A percentile compares a stretch with the other conserved stretches of the same genome.
phyloP scores from a whole-genome alignment of 352 stramenopile genomes.

The Pythium rhizo-oryzae region DNA sequence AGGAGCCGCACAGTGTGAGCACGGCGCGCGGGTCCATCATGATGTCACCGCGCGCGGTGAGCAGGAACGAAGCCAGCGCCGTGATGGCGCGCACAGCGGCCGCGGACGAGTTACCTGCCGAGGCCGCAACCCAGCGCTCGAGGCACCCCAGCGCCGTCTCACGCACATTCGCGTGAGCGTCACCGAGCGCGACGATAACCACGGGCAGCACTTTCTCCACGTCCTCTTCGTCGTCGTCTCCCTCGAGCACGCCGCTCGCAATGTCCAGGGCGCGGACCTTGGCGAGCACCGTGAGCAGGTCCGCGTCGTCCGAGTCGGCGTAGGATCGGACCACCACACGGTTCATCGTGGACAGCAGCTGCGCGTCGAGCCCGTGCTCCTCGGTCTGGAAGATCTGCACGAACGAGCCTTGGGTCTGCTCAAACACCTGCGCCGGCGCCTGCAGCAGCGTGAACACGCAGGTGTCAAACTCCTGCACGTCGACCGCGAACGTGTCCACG shows the following conservation, averaged over 20 bases:
- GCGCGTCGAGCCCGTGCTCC: conserved; percentile 35
- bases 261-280: conserved; percentile 75
- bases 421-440: conserved; percentile 63
- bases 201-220: conserved; percentile 59
- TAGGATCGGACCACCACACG: conserved; percentile 42
- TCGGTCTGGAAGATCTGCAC: conserved; percentile 54
- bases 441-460: conserved; percentile 68
- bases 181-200: conserved; percentile 66
- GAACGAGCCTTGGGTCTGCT: conserved; percentile 57
- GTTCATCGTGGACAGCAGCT: conserved; percentile 69
- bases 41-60: conserved; percentile 75
- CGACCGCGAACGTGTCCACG: conserved; percentile 37
- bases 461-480: conserved; percentile 62
- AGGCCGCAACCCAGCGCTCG: conserved; percentile 46
- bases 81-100: conserved; percentile 38
- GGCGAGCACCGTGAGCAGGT: conserved; percentile 45
- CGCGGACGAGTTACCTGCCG: conserved; percentile 20
- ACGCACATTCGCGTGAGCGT: conserved; percentile 51
- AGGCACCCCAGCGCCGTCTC: conserved; percentile 61
- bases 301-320: conserved; percentile 30
- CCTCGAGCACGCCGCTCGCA: conserved; percentile 64
- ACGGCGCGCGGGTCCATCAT: conserved; percentile 71
- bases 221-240: conserved; percentile 43
- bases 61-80: conserved; percentile 43
- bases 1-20: conserved; percentile 51